Base-by-base conservation (phyloP, 2,329 filamentous ascomycete genomes). In the Cercospora zeae-maydis region DNA sequence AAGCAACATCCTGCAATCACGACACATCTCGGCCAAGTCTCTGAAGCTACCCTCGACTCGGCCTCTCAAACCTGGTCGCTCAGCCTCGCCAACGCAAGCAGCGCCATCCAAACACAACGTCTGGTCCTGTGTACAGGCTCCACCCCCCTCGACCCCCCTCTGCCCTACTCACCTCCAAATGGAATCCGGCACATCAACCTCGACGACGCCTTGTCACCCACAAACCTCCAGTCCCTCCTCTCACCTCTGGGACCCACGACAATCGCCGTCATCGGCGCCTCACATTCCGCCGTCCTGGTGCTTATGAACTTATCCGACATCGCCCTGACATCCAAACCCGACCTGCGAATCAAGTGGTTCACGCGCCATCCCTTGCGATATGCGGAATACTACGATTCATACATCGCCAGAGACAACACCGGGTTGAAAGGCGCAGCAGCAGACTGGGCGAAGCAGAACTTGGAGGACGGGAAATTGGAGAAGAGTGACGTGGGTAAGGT, bases 361-460 rank as follows among this genome's bases (percentile, higher is more conserved):
- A 85, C 75, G 78, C 31, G 86, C n/a, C 82, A 86, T 67, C 74
- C 79, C 1, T 78, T 88, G 9, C 82, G 83, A 24, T 88, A 88
- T 66, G 86, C 86, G 14, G 81, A 84, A 69, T 84, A 82, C 71
- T 84, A 79, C 75, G 84, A 86, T 65, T 84, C 83, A 62, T 88
- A 86, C 84, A 87, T 88, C 63, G 74, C 86, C 27, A 81, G 83
- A 59, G 86, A 88, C 70, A 88, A 88, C 73, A 88, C 86, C 0
- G 86, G 86, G 2, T 78, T 88, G 30, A 88, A 88, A 73, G 86
- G 86, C 19, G 77, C 80, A 37, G 85, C 84, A 0, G 86, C 86
- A 0, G 77, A 79, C 4, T 88, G 85, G 78, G 86, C 86, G 0
- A 80, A 80, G 45, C 75, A 81, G 24, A 83, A 87, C 62, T 78